Evolutionary conservation across 2,329 filamentous ascomycete species (phyloP).

Genomic region (Aspergillus brasiliensis): DNA sequence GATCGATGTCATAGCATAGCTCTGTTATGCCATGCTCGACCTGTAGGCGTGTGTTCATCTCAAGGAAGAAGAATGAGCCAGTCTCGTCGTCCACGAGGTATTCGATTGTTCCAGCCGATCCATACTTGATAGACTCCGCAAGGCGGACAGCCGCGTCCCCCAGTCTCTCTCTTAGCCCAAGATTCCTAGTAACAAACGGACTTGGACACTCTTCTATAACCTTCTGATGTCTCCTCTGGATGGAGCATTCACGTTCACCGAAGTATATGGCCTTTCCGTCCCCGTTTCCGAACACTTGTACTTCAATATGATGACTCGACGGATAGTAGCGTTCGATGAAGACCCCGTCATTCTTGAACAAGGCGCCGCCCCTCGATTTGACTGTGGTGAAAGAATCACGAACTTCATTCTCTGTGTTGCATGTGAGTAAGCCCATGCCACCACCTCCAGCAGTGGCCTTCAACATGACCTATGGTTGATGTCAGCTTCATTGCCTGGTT

Average conservation of each 20-base stretch:
- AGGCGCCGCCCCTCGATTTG: conserved; percentile 71
- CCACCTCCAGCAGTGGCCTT: conserved; percentile 82
- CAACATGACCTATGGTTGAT: conserved; percentile 59
- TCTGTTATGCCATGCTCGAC: conserved; percentile 63
- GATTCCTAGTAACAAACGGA: conserved; percentile 59
- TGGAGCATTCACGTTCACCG: conserved; percentile 83
- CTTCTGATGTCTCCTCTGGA: conserved; percentile 87
- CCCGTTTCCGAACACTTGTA: conserved; percentile 86
- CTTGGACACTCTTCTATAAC: conserved; percentile 88
- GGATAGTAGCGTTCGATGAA: conserved; percentile 83
- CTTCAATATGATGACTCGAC: conserved; percentile 80
- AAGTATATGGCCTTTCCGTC: conserved; percentile 78
- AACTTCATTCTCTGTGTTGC: conserved; percentile 69
- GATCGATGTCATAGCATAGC: conserved; percentile 56
- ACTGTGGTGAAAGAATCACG: conserved; percentile 70
- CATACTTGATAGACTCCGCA: conserved; percentile 63
- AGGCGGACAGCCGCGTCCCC: conserved; percentile 70
- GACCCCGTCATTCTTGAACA: conserved; percentile 83
- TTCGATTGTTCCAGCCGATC: conserved; percentile 87
- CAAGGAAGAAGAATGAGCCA: conserved; percentile 71
- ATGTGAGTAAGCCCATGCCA: conserved; percentile 82
- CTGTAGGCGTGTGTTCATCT: conserved; percentile 62
- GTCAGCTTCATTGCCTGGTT: not conserved
- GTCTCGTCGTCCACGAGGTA: conserved; percentile 85
- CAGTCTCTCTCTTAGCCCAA: conserved; percentile 65